Base-by-base conservation (phyloP, 169 alveolate species). In the Plasmodium falciparum region DNA sequence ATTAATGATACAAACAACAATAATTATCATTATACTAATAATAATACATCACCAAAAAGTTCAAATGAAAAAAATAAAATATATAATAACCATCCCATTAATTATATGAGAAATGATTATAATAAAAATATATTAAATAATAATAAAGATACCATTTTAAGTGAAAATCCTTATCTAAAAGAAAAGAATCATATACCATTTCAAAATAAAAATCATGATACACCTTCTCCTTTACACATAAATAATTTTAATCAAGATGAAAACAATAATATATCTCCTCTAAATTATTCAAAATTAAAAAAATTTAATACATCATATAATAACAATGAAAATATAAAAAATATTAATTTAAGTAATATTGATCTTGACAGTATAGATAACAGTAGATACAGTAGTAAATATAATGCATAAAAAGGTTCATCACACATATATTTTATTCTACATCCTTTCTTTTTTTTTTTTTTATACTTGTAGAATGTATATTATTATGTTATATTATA, bases 261-360 rank as follows among this genome's bases (percentile, higher is more conserved):
- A 6, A 17, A 20, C 43, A 70, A 59, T 43, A 50, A 65, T 33
- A 5, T 47, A 20, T 5, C 69, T 24, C 45, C 13, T 54, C n/a
- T 47, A 6, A 78, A 54, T 61, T 78, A 78, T 49, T 52, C 62
- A 9, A 78, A 78, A 71, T 59, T 78, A 33, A 65, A 78, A 58
- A 78, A 65, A 22, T 66, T 65, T 58, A 39, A 49, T 45, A 9
- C 47, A 45, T 58, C 43, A 13, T 50, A 66, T 47, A 26, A 50
- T 49, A 61, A 76, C 29, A 76, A 76, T 45, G 62, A 13, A 13
- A 67, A 63, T 65, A 74, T 74, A 11, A 73, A 56, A 17, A 73
- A 62, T 26, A 73, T 73, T 24, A 65, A 56, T 20, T 13, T 74
- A 56, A 74, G 88, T n/a, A 47, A 65, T 13, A 74, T 74, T 17